Evolutionary conservation across 2,329 filamentous ascomycete species (phyloP).

Genomic region (Herpotrichia juniperi): DNA sequence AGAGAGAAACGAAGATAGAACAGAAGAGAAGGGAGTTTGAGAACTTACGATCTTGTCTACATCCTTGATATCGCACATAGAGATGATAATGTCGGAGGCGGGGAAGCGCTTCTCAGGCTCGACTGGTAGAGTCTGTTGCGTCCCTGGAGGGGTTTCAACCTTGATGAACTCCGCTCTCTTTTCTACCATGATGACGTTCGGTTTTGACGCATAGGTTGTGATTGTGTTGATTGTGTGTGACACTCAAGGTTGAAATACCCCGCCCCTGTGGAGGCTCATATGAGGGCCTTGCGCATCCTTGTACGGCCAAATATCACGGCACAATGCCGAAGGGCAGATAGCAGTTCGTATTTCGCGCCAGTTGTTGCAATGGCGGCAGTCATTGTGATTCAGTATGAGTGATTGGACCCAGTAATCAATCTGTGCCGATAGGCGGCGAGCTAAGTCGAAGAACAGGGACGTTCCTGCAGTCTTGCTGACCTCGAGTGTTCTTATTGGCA

Average conservation of each 20-base stretch:
- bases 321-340: too few relatives aligned
- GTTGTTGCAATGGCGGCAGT: neutral
- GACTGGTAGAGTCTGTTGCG: constrained; percentile 25
- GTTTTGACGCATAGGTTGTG: too few relatives aligned
- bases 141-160: constrained; percentile 5
- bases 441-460: too few relatives aligned
- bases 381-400: neutral
- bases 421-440: too few relatives aligned
- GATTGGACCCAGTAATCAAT: neutral
- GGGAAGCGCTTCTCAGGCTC: constrained; percentile 22
- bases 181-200: constrained; percentile 13
- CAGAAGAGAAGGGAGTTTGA: too few relatives aligned
- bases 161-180: constrained; percentile 25
- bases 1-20: neutral
- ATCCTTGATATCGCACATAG: neutral
- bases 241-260: too few relatives aligned
- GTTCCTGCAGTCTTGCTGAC: too few relatives aligned
- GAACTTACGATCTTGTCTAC: constrained; percentile 5
- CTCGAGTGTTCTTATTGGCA: too few relatives aligned
- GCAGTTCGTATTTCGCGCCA: neutral
- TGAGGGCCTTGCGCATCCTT: too few relatives aligned
- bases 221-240: too few relatives aligned
- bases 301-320: too few relatives aligned
- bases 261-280: too few relatives aligned
- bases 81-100: constrained; percentile 17